Evolutionary conservation across 805 yeast genomes (phyloP).

Genomic region (Millerozyma acaciae): DNA sequence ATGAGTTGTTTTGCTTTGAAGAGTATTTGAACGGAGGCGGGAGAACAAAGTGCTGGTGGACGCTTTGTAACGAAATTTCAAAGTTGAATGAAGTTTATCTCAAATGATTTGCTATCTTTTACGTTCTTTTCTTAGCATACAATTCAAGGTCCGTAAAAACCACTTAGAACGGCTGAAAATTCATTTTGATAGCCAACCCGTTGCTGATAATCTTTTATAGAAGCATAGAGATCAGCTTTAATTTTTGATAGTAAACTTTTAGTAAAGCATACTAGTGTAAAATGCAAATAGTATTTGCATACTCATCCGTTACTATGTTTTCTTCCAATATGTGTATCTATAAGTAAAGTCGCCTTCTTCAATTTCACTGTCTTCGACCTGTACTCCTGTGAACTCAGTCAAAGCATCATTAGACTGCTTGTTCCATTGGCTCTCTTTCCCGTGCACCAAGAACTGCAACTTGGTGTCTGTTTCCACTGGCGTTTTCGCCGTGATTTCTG

Average conservation of each 20-base stretch:
- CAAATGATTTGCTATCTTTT: no score
- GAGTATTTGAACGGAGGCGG: conserved; percentile 16
- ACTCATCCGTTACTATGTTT: conserved; percentile 7
- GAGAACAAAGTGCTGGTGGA: conserved; percentile 24
- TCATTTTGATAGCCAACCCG: not conserved
- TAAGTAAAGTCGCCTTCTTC: conserved; percentile 43
- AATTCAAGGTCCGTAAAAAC: no score
- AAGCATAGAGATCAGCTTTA: not conserved
- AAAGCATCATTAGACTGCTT: conserved; percentile 34
- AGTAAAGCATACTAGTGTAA: not conserved
- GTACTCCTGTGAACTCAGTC: conserved; percentile 31
- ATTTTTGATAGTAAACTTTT: not conserved
- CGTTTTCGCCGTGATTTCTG: conserved; percentile 52
- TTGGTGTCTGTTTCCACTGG: conserved; percentile 67
- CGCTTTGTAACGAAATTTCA: conserved; percentile 25
- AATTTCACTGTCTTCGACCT: conserved; percentile 31
- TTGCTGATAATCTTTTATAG: not conserved
- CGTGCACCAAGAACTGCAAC: conserved; percentile 37
- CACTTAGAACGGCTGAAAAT: not conserved
- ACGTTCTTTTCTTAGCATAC: no score
- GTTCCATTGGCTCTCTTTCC: conserved; percentile 26
- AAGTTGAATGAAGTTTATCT: conserved; percentile 24
- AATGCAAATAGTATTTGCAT: conserved; percentile 1
- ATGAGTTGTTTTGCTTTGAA: conserved; percentile 67
- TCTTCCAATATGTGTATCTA: conserved; percentile 58